phyloP scores from a whole-genome alignment of 495 filamentous ascomycete genomes.

The Neurospora africana region DNA sequence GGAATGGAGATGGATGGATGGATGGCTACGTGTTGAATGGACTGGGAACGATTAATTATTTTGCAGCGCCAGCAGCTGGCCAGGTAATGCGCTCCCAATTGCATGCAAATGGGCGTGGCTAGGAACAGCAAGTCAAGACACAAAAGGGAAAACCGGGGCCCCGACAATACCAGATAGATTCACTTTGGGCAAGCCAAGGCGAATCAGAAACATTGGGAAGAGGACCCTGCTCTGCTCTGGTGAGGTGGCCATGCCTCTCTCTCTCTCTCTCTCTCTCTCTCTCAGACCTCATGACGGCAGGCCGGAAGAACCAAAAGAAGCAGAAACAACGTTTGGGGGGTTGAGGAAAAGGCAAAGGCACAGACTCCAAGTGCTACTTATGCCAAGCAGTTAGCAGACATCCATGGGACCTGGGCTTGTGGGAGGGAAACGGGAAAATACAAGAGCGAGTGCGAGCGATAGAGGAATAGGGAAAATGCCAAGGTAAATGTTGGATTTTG shows the following conservation, averaged over 20 bases:
- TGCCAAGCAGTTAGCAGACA: neutral
- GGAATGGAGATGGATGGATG: conserved; percentile 26
- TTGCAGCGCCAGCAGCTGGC: conserved; percentile 21
- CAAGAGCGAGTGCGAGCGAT: neutral
- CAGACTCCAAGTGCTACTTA: neutral
- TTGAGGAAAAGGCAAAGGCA: neutral
- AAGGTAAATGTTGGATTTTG: neutral
- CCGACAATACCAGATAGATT: conserved; percentile 13
- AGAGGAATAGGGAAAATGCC: neutral
- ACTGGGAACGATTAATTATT: conserved; percentile 25
- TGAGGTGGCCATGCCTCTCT: neutral
- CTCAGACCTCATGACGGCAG: neutral
- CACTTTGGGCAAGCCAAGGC: conserved; percentile 5
- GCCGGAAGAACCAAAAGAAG: conserved; percentile 4
- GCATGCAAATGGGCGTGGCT: conserved; percentile 7
- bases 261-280: too few species aligned
- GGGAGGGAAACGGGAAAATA: neutral
- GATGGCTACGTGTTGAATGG: conserved; percentile 34
- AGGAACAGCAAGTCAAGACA: conserved; percentile 6
- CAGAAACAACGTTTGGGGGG: neutral
- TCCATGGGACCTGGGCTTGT: neutral
- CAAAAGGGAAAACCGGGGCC: conserved; percentile 38
- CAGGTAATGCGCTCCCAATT: neutral
- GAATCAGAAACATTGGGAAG: neutral
- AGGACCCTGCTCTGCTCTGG: neutral